Evolutionary conservation across 2,329 filamentous ascomycete genomes (phyloP).

Genomic region (Stemphylium vesicarium): DNA sequence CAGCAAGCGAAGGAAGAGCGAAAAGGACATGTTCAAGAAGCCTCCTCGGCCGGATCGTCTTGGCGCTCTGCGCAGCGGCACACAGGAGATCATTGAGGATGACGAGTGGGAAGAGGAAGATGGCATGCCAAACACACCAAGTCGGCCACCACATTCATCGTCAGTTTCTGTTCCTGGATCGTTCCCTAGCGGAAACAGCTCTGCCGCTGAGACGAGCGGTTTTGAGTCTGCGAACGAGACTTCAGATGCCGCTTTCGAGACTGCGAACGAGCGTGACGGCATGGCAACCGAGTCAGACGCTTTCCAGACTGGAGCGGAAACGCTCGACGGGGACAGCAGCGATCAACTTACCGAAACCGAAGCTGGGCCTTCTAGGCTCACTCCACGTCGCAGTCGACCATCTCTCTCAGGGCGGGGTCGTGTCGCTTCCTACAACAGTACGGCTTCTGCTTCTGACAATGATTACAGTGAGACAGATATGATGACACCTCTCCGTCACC

Average conservation of each 20-base stretch:
- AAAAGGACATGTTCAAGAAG: slow-evolving; percentile 74
- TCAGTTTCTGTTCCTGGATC: slow-evolving; percentile 38
- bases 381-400: slow-evolving; percentile 47
- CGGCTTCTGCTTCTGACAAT: slow-evolving; percentile 82
- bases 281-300: slow-evolving; percentile 85
- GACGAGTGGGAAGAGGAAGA: slow-evolving; percentile 83
- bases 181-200: slow-evolving; percentile 42
- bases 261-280: slow-evolving; percentile 74
- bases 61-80: slow-evolving; percentile 73
- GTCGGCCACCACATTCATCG: slow-evolving; percentile 46
- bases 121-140: slow-evolving; percentile 62
- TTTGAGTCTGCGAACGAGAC: slow-evolving; percentile 80
- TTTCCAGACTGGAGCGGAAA: slow-evolving; percentile 92
- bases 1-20: slow-evolving; percentile 63
- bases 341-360: slow-evolving; percentile 90
- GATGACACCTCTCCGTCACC: slow-evolving; percentile 68
- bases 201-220: slow-evolving; percentile 48
- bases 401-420: slow-evolving; percentile 59
- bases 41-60: slow-evolving; percentile 74
- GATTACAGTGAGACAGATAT: slow-evolving; percentile 71
- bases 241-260: slow-evolving; percentile 69
- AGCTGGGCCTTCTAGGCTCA: slow-evolving; percentile 47
- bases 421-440: slow-evolving; percentile 79
- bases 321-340: slow-evolving; percentile 70
- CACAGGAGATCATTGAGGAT: slow-evolving; percentile 82